Conservation (phyloP, 2,329 filamentous ascomycete species). For the Aspergillus persii region DNA sequence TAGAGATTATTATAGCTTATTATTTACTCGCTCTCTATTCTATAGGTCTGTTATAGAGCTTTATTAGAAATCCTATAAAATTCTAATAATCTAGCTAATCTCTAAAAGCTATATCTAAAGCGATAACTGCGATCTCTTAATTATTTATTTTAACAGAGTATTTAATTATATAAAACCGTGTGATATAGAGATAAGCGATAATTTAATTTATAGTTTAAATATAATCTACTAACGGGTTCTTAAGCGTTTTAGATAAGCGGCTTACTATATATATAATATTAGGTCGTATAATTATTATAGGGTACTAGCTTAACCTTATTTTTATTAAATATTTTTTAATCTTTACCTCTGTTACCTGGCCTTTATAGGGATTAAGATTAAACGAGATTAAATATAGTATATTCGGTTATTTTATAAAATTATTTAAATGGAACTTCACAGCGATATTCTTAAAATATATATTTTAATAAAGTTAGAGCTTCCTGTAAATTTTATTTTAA, state of each 20-base stretch:
- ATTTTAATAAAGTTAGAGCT: not conserved
- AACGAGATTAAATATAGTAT: not conserved
- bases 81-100: too few species aligned
- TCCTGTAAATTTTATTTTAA: not conserved
- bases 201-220: not conserved
- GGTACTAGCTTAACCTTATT: not conserved
- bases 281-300: not conserved
- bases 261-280: too few species aligned
- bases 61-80: not conserved
- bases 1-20: not conserved
- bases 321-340: not conserved
- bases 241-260: not conserved
- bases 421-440: not conserved
- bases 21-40: not conserved
- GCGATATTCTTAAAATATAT: not conserved
- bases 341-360: not conserved
- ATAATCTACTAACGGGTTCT: not conserved
- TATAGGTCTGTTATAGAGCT: not conserved
- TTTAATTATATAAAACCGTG: not conserved
- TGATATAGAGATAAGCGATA: not conserved
- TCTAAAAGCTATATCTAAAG: too few species aligned
- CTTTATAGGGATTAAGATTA: not conserved
- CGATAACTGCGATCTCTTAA: not conserved
- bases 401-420: not conserved
- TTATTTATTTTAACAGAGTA: not conserved